Evolutionary conservation across 768 basidiomycete species (phyloP), one percentile per base, ranked within the genome.

Genomic region (Dioszegia crocea): DNA sequence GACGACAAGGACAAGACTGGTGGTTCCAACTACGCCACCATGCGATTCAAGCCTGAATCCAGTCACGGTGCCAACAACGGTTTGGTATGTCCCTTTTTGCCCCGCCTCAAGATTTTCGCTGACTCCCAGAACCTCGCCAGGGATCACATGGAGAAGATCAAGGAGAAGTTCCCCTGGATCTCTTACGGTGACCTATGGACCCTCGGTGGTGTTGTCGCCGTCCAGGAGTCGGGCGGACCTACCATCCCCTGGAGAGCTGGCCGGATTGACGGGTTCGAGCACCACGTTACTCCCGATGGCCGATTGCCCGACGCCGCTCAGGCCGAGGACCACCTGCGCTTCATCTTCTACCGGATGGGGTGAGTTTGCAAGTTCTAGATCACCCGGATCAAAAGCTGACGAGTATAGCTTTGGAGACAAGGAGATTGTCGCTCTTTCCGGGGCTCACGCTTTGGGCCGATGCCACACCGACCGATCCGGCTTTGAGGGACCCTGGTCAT

Each of bases 101-200:
- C n/a, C n/a, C n/a, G n/a, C n/a, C n/a, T n/a, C n/a, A n/a, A n/a
- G n/a, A n/a, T n/a, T n/a, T n/a, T n/a, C n/a, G 56, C 60, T 62
- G 60, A 59, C 39, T 1, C 11, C 16, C 54, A 75, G 73, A 78
- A 87, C 60, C 74, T 91, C 55, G 93, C 91, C 39, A 88, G 94
- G 57, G 81, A 77, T 4, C 76, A 89, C 59, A 86, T 97, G 84
- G 89, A 96, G 73, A 83, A 87, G 57, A 77, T 97, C 73, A 93
- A 98, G 81, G 71, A 85, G 53, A 84, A 94, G 68, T 90, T 88
- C 81, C 83, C 85, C 0, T 93, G 92, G 91, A 96, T 98, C 65
- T 88, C 84, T 58, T 98, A 96, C 76, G 93, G 92, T 63, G 93
- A 97, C 76, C 81, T 96, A 57, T 96, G 93, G 92, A 99, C 94